phyloP scores from a whole-genome alignment of 805 yeast genomes.

The Spathaspora arborariae region DNA sequence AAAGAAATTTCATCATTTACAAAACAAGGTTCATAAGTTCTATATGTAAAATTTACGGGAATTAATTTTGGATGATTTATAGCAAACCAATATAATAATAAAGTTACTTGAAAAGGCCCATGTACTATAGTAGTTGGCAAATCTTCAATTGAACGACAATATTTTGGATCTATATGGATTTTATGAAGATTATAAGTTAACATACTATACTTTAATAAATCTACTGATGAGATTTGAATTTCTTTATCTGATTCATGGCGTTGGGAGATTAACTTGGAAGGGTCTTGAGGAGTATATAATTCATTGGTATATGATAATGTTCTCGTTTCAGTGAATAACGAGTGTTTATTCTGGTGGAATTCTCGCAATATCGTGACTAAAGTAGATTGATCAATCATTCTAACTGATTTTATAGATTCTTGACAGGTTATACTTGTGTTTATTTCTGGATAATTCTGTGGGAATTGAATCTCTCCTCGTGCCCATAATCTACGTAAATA shows the following conservation, averaged over 20 bases:
- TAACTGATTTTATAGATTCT: conserved; percentile 48
- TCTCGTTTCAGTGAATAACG: conserved; percentile 48
- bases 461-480: conserved; percentile 55
- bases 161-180: conserved; percentile 68
- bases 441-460: conserved; percentile 15
- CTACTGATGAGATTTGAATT: conserved; percentile 23
- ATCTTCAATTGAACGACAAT: conserved; percentile 53
- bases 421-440: conserved; percentile 39
- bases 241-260: background rate
- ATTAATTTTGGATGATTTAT: conserved; percentile 10
- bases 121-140: conserved; percentile 65
- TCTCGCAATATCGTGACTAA: conserved; percentile 56
- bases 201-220: conserved; percentile 64
- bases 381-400: conserved; percentile 30
- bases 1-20: conserved; percentile 26
- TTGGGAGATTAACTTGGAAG: background rate
- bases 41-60: conserved; percentile 41
- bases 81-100: conserved; percentile 52
- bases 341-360: conserved; percentile 28
- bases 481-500: conserved; percentile 76
- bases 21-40: conserved; percentile 48
- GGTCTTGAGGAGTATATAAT: conserved; percentile 11
- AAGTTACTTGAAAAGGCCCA: conserved; percentile 74
- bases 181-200: conserved; percentile 79
- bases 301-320: conserved; percentile 58